A percentile compares a stretch with the other conserved stretches of the same genome.
phyloP scores from a whole-genome alignment of 345 rosid genomes.

The Excoecaria agallocha region DNA sequence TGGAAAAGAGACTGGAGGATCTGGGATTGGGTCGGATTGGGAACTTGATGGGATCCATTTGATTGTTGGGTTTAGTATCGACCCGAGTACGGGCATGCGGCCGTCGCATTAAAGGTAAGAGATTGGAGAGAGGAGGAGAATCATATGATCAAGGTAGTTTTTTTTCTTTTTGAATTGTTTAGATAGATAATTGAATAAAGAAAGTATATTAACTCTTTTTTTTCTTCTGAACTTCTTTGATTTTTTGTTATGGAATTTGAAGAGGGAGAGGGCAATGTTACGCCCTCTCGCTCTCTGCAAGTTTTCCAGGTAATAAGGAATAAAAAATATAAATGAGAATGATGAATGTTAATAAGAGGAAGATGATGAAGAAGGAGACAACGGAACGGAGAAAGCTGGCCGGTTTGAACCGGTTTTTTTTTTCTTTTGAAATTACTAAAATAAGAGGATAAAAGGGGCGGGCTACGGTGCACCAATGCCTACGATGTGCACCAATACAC shows the following conservation, averaged over 20 bases:
- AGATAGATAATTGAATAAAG: background rate
- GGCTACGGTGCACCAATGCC: no score
- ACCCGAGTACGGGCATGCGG: conserved; percentile 58
- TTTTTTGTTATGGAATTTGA: background rate
- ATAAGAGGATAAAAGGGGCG: no score
- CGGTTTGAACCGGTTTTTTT: background rate
- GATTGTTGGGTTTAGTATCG: conserved; percentile 20
- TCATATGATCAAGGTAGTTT: conserved; percentile 14
- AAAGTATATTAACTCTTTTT: no score
- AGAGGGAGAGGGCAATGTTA: conserved; percentile 13
- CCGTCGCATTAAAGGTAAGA: conserved; percentile 70
- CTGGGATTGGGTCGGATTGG: conserved; percentile 49
- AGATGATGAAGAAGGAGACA: background rate
- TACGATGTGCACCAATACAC: no score
- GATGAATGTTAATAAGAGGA: background rate
- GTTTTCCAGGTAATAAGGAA: background rate
- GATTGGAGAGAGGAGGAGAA: conserved; percentile 12
- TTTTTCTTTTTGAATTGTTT: background rate
- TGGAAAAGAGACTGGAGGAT: conserved; percentile 35
- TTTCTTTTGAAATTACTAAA: background rate
- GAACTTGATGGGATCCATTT: conserved; percentile 56
- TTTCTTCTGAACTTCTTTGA: background rate
- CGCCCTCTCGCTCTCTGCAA: background rate
- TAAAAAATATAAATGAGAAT: background rate
- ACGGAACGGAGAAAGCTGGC: background rate